Evolutionary conservation across 495 filamentous ascomycete genomes (phyloP), one percentile per base, ranked within the genome.

Genomic region (Lophiotrema nucula): DNA sequence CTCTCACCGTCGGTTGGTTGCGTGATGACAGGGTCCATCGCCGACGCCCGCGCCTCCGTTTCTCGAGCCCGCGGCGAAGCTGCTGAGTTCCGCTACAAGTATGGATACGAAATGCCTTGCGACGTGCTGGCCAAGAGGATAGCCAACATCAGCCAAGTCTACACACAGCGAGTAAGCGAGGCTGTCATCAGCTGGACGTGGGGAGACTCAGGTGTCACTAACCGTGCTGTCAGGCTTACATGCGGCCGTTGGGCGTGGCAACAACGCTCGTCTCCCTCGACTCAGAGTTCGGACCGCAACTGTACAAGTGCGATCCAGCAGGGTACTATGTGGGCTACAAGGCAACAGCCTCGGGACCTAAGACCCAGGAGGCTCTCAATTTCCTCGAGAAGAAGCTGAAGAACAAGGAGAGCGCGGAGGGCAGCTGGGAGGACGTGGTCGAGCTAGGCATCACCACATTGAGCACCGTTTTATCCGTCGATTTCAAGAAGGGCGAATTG

Each of bases 361-460:
- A 98, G 77, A 90, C 95, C 70, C 93, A 98, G 73, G 93, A 98
- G 80, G 93, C 93, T 62, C 83, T 96, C 69, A 98, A 97, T 72
- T 86, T 91, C 69, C 79, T 98, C 48, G 93, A 98, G 83, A 97
- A 97, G 87, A 97, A 96, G 82, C 84, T 98, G 76, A 97, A 97
- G 83, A 96, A 95, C 85, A 96, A 95, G 86, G 92, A 97, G 73
- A 81, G 81, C 67, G 93, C 93, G 25, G 84, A 89, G 6, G 93
- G 93, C 56, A 86, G 77, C 74, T 97, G 95, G 95, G 88, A 97
- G 76, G 93, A 97, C 56, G 93, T 98, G 31, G 92, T 98, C 53
- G 93, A 98, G 76, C 79, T 97, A 58, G 93, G 88, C 37, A 97
- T 98, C 75, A 86, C 90, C 15, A 88, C 93, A 11, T 74, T 98